These are phyloP conservation scores for Excoecaria cochinchinensis DNA, from an alignment of 345 rosid species.

Conservation along the genomic window DNA sequence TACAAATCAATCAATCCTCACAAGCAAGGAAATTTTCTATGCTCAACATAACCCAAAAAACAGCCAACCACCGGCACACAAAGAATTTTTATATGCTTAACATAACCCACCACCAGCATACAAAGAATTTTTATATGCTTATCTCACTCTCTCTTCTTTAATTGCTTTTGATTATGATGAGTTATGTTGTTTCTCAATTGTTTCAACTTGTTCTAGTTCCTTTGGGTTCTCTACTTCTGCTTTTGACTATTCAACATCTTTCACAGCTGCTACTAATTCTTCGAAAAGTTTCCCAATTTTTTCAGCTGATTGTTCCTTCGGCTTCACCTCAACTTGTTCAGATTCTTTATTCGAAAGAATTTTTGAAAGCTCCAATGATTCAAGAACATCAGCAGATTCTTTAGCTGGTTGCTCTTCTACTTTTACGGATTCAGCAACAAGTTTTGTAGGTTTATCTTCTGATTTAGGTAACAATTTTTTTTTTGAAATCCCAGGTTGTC, in stretches of 20 bases:
- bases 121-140: too few relatives aligned
- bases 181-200: neutral
- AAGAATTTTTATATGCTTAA: too few relatives aligned
- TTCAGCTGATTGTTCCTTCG: neutral
- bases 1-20: constrained; percentile 10
- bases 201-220: neutral
- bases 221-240: neutral
- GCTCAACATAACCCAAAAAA: neutral
- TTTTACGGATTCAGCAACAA: constrained; percentile 7
- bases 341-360: neutral
- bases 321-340: constrained; percentile 8
- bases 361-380: constrained; percentile 5
- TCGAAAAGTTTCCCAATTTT: neutral
- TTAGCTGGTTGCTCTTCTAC: constrained; percentile 2
- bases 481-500: too few relatives aligned
- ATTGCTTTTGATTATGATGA: constrained; percentile 8
- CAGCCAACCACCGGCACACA: constrained; percentile 13
- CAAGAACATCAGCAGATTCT: constrained; percentile 13
- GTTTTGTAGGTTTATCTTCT: neutral
- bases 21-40: neutral
- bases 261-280: neutral
- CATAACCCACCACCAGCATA: too few relatives aligned
- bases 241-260: neutral
- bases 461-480: neutral
- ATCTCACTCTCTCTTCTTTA: neutral